Base-by-base conservation (phyloP, 1,284 basidiomycete genomes). In the Lentinus polychrous region DNA sequence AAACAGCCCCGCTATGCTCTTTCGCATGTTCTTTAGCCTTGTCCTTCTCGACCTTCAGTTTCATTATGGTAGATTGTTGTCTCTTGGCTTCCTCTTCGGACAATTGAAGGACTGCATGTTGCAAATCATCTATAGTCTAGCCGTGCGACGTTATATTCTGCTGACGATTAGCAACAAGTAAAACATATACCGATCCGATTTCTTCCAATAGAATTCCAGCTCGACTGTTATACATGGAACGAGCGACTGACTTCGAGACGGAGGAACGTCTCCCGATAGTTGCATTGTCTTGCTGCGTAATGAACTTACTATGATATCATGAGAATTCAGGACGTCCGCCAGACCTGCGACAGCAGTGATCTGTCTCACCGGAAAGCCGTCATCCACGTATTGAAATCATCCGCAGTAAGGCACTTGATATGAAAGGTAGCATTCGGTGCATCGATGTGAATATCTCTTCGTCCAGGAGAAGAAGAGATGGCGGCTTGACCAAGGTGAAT, bases 351-450 rank as follows among this genome's bases (percentile, higher is more conserved):
- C 15, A 12, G 41, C 20, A 43, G 23, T 4, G 31, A 8, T 27
- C 31, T 27, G 27, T 23, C 65, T 61, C 54, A 84, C 85, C 86
- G 79, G 56, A 91, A 77, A 31, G 83, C 79, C 24, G 67, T 53
- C 73, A 86, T 86, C 88, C 88, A 91, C 40, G 62, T 68, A 46
- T 80, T 69, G 55, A 89, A 92, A 58, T 92, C 89, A 7, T 79
- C 77, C 15, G 66, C 66, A 45, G 71, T 80, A 20, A 88, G 66
- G 59, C 86, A 88, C 63, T 85, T 86, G 52, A 88, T 76, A 62
- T 90, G 87, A 60, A 89, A 91, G 1, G 86, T 90, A 22, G 82
- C 80, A 46, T 73, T 81, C 55, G 72, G 78, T 1, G 85, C 81
- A 59, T 92, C 89, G 43, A 92, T 75, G 59, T 89, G 83, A 50